phyloP scores from a whole-genome alignment of 257 asterid species.

The Thymus quinquecostatus region DNA sequence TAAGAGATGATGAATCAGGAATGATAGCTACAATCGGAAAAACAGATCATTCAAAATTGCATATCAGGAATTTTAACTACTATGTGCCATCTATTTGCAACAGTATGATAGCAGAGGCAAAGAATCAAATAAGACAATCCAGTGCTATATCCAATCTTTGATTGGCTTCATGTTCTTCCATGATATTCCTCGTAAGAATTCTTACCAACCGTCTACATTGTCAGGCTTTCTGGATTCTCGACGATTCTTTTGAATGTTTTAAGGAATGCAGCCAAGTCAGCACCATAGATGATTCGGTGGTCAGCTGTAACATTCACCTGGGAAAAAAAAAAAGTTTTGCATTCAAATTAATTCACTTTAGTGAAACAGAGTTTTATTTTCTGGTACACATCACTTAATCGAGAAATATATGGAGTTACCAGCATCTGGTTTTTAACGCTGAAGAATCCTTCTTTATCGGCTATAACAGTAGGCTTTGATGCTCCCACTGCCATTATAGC shows the following conservation, averaged over 20 bases:
- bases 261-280: conserved; percentile 16
- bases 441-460: conserved; percentile 73
- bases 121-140: conserved; percentile 13
- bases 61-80: background rate
- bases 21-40: background rate
- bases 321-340: conserved; percentile 20
- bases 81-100: background rate
- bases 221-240: conserved; percentile 77
- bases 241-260: conserved; percentile 59
- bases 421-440: conserved; percentile 76
- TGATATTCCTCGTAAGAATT: conserved; percentile 13
- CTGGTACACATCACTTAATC: background rate
- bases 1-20: background rate
- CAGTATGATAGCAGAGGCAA: conserved; percentile 10
- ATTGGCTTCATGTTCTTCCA: conserved; percentile 18
- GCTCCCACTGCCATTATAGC: conserved; percentile 95
- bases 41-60: background rate
- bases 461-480: conserved; percentile 70
- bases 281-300: conserved; percentile 12
- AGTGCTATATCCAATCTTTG: conserved; percentile 10
- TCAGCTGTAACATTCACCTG: conserved; percentile 62
- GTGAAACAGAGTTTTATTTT: background rate
- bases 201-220: conserved; percentile 53
- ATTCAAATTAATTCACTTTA: conserved; percentile 11
- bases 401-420: conserved; percentile 44